Conservation (phyloP, 2,329 filamentous ascomycete species). For the Diaporthe humulicola region DNA sequence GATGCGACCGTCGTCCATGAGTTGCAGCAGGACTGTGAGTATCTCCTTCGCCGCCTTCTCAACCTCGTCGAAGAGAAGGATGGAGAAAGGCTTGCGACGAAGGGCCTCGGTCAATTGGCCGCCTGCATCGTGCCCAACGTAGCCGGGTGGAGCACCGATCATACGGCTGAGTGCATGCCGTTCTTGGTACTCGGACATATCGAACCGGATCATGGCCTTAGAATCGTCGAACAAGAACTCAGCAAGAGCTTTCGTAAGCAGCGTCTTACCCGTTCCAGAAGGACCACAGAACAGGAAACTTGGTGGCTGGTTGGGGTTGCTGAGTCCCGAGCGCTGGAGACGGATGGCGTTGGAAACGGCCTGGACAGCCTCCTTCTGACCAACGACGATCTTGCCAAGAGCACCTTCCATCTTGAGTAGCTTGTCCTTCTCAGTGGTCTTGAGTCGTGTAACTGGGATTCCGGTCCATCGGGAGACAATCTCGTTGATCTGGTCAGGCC, state of each 20-base stretch:
- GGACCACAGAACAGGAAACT: constrained; percentile 99
- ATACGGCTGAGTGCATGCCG: constrained; percentile 94
- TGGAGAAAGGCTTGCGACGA: constrained; percentile 95
- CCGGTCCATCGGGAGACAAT: constrained; percentile 99
- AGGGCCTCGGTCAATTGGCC: constrained; percentile 96
- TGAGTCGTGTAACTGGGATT: constrained; percentile 93
- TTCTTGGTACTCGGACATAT: constrained; percentile 99
- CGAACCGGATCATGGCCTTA: constrained; percentile 98
- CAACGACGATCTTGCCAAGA: constrained; percentile 86
- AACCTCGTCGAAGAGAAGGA: constrained; percentile 96
- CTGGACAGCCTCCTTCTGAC: constrained; percentile 92
- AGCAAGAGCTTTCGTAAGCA: constrained; percentile 95
- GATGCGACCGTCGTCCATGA: constrained; percentile 99
- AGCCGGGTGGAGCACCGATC: constrained; percentile 97
- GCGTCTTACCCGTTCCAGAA: constrained; percentile 97
- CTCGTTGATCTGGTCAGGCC: constrained; percentile 98
- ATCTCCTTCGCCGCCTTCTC: constrained; percentile 99
- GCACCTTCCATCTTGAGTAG: constrained; percentile 96
- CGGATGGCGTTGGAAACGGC: constrained; percentile 97
- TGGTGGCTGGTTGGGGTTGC: constrained; percentile 95
- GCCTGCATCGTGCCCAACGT: constrained; percentile 95
- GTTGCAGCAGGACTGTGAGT: constrained; percentile 95
- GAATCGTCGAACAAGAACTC: constrained; percentile 98
- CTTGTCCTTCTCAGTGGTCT: constrained; percentile 97
- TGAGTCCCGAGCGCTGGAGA: constrained; percentile 91